A percentile compares a stretch with the other conserved stretches of the same genome.
These are phyloP conservation scores for Diaporthe sp. DNA, from an alignment of 2,329 filamentous ascomycete genomes.

Conservation along the genomic window DNA sequence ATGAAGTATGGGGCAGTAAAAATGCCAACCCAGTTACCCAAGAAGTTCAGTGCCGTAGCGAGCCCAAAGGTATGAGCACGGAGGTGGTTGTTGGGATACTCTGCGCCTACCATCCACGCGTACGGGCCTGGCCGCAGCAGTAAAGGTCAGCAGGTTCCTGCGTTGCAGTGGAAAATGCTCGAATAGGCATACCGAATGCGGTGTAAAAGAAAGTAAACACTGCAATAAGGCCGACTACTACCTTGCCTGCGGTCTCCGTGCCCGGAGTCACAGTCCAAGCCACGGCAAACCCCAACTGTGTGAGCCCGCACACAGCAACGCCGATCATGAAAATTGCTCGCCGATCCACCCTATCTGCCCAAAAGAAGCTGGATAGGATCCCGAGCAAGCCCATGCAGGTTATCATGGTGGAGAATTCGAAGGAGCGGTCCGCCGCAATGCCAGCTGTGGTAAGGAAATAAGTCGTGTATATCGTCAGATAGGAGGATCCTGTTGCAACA, in stretches of 20 bases:
- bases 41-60: conserved; percentile 50
- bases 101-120: conserved; percentile 52
- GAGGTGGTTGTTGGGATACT: conserved; percentile 51
- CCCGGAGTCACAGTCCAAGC: conserved; percentile 44
- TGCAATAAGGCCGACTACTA: neutral
- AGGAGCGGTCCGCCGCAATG: conserved; percentile 42
- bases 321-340: conserved; percentile 46
- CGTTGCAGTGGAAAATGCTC: neutral
- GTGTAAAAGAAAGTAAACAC: conserved; percentile 34
- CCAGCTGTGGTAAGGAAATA: conserved; percentile 47
- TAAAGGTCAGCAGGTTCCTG: neutral
- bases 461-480: conserved; percentile 46
- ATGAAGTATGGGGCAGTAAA: conserved; percentile 56
- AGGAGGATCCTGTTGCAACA: conserved; percentile 42
- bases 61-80: conserved; percentile 52
- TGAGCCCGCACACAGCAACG: conserved; percentile 40
- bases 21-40: conserved; percentile 51
- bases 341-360: conserved; percentile 44
- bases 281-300: conserved; percentile 41
- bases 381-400: conserved; percentile 47
- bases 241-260: neutral
- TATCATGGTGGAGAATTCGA: conserved; percentile 48
- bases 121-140: conserved; percentile 42
- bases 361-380: conserved; percentile 43
- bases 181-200: conserved; percentile 41